A percentile compares a stretch with the other conserved stretches of the same genome.
Conservation (phyloP, 257 asterid species). For the Striga asiatica region DNA sequence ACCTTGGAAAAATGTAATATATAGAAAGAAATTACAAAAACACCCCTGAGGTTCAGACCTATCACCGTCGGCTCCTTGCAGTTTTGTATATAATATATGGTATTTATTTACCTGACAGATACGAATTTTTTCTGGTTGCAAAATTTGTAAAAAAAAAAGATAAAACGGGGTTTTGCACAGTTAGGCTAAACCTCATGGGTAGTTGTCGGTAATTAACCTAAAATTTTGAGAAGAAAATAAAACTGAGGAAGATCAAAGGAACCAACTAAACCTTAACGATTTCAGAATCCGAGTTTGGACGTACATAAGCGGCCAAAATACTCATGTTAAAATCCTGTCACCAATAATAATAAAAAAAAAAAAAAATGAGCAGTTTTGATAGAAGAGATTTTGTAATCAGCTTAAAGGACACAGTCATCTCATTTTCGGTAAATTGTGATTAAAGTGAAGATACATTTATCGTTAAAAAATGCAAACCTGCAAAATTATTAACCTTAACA, state of each 20-base stretch:
- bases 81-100: too few relatives aligned
- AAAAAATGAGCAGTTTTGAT: slow-evolving; percentile 2
- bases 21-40: background rate
- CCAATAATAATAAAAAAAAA: too few relatives aligned
- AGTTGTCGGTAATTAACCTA: too few relatives aligned
- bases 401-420: background rate
- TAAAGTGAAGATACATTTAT: background rate
- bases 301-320: slow-evolving; percentile 71
- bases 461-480: background rate
- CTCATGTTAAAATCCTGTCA: slow-evolving; percentile 82
- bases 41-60: too few relatives aligned
- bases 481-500: background rate
- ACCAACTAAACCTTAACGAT: slow-evolving; percentile 55
- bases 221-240: too few relatives aligned
- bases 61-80: too few relatives aligned
- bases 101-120: too few relatives aligned
- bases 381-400: background rate
- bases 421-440: too few relatives aligned
- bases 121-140: too few relatives aligned
- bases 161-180: too few relatives aligned
- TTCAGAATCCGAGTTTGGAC: slow-evolving; percentile 76
- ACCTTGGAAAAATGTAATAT: background rate
- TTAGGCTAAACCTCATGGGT: too few relatives aligned
- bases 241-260: slow-evolving; percentile 1
- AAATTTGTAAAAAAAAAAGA: too few relatives aligned